Base-by-base conservation (phyloP, 163 green algal genomes). In the Chlorella variabilis region DNA sequence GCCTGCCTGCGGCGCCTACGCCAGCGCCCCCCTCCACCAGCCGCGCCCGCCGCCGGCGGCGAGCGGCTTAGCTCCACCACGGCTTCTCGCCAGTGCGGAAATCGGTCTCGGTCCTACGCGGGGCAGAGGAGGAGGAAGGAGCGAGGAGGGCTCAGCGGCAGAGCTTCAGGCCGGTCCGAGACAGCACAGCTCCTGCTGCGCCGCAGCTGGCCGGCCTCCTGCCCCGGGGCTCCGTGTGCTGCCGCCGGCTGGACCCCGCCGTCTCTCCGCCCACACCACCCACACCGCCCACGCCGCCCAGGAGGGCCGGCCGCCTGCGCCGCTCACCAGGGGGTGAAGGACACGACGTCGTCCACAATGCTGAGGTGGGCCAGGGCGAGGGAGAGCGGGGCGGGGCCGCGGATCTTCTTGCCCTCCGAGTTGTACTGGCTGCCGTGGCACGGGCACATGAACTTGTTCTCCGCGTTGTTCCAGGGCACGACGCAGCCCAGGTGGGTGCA, bases 391-490 rank as follows among this genome's bases (percentile, higher is more conserved):
- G 96, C 96, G 49, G 96, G 96, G 68, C 96, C 96, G 67, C 96
- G 94, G 75, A 99, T 90, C 58, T 98, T 95, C 94, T 98, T 99
- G 90, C 97, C 97, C 86, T 98, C 84, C 51, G 73, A 70, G 87
- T 99, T 96, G 92, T 99, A 99, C 89, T 98, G 97, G 51, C 93
- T 98, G 81, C 97, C 97, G 89, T 99, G 97, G 95, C 97, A 99
- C 33, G 97, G 97, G 95, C 97, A 99, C 93, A 96, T 98, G 94
- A 99, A 99, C 93, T 98, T 98, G 91, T 98, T 98, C 93, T 98
- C 95, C 4, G 69, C 79, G 3, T 48, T 73, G 75, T 92, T 91
- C 96, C 96, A 99, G 13, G 96, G 96, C 27, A 99, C 97, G 73
- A 99, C 97, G 90, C 97, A 99, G 63, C 97, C 97, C 83, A 99